Evolutionary conservation across 75 land plant species (phyloP), one percentile per base, ranked within the genome.

Genomic region (Pinus tabuliformis): DNA sequence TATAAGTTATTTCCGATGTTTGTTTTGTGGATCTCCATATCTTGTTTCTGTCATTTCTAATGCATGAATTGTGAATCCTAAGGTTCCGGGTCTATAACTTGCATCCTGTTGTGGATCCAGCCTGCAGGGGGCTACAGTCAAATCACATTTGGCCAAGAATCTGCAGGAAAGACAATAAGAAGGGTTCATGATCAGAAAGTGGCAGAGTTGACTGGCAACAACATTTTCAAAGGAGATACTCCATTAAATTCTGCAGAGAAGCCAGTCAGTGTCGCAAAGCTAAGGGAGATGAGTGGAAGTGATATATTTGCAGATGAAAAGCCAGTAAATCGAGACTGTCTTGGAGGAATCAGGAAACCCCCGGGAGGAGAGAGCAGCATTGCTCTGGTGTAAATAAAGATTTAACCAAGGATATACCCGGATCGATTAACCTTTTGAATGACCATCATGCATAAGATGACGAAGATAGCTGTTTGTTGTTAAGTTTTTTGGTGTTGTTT

Each of bases 291-390:
- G 87, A 84, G 85, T 60, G 94, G 96, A 21, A 91, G 76, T 62
- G 77, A 93, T 76, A 93, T 93, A 33, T 93, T 93, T 84, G 86
- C 91, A n/a, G 91, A 89, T 72, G 89, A 89, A 17, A 89, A 88
- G 77, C 88, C 81, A 28, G 79, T 79, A 13, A 37, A 81, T 14
- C 71, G 86, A 70, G 90, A 89, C 63, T 87, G 83, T 65, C 64
- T 86, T 56, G 94, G 97, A 20, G 98, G 96, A 28, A 86, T 91
- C 56, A 84, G 94, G 59, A 91, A 91, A 78, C 98, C 98, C 18
- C 97, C 97, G 9, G 98, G 98, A 76, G 98, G 98, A 28, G 98
- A 86, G 63, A 95, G 97, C 88, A 95, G 85, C 88, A 90, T 90
- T 73, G 72, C 88, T n/a, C 73, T 90, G 82, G 83, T 88, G 70